Percentiles rank a stretch among this genome's conserved stretches.
Evolutionary conservation across 805 yeast genomes (phyloP).

Genomic region (Torulaspora delbrueckii): DNA sequence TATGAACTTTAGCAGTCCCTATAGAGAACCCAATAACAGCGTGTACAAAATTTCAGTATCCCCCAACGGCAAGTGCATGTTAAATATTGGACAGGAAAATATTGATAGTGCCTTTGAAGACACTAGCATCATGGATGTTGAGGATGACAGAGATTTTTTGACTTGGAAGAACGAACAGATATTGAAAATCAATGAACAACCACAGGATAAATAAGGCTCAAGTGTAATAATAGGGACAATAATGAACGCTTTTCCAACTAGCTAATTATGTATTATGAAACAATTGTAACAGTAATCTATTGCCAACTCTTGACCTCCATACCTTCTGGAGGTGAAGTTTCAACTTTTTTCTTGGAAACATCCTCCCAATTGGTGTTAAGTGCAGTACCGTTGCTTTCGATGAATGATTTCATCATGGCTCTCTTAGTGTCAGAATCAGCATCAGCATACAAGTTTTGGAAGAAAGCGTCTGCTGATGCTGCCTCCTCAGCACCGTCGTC

Average conservation of each 20-base stretch:
- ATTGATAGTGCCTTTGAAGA: conserved; percentile 26
- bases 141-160: conserved; percentile 26
- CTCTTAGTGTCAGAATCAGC: conserved; percentile 84
- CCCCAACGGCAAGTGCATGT: conserved; percentile 31
- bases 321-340: conserved; percentile 71
- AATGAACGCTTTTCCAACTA: neutral
- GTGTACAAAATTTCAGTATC: conserved; percentile 30
- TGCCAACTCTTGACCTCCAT: conserved; percentile 55
- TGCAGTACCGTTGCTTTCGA: conserved; percentile 92
- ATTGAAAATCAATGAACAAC: conserved; percentile 23
- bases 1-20: conserved; percentile 24
- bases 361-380: conserved; percentile 92
- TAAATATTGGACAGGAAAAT: conserved; percentile 23
- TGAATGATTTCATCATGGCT: conserved; percentile 95
- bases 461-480: conserved; percentile 60
- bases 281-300: conserved; percentile 9
- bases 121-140: conserved; percentile 31
- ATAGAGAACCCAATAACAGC: conserved; percentile 29
- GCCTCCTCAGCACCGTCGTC: conserved; percentile 44
- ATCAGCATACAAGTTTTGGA: conserved; percentile 63
- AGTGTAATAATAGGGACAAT: neutral
- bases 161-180: conserved; percentile 33
- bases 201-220: conserved; percentile 2
- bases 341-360: conserved; percentile 61
- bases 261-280: conserved; percentile 11